A percentile compares a stretch with the other conserved stretches of the same genome.
Evolutionary conservation across 2,329 filamentous ascomycete species (phyloP).

Genomic region (Colletotrichum caudatum): DNA sequence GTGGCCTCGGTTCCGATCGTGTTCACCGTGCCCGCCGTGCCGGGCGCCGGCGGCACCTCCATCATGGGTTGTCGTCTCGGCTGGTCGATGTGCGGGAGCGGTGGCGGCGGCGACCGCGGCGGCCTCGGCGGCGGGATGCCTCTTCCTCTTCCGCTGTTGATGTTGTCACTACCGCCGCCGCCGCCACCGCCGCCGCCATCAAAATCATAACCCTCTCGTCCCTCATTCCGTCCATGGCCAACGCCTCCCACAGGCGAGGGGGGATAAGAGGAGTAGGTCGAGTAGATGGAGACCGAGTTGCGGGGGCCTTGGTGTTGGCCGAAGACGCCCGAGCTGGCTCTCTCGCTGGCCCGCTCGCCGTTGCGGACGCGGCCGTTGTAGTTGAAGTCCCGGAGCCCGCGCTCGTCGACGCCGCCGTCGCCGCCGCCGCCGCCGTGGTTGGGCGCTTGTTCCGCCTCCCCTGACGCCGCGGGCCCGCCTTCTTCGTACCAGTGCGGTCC

Average conservation of each 20-base stretch:
- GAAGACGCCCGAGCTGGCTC: constrained; percentile 28
- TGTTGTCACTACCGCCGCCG: not conserved
- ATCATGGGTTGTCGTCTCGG: constrained; percentile 9
- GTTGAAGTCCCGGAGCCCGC: constrained; percentile 37
- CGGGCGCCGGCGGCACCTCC: constrained; percentile 15
- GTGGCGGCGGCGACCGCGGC: constrained; percentile 4
- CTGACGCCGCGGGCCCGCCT: not conserved
- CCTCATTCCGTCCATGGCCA: not conserved
- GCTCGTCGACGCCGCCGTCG: constrained; percentile 5
- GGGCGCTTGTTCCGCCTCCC: constrained; percentile 1
- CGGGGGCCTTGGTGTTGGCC: constrained; percentile 20
- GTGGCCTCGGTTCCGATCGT: constrained; percentile 17
- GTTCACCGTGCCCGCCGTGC: not conserved
- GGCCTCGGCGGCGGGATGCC: not conserved
- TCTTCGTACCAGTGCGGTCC: not conserved
- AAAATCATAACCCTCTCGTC: not conserved
- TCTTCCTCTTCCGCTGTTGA: not conserved
- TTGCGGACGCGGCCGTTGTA: constrained; percentile 39
- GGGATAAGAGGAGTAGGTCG: constrained; percentile 29
- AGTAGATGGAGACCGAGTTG: constrained; percentile 28
- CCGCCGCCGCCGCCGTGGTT: not conserved
- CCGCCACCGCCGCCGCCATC: not conserved
- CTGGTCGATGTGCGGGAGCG: constrained; percentile 18
- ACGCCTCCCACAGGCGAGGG: constrained; percentile 17
- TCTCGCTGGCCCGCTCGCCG: constrained; percentile 23